These are phyloP conservation scores for Paratinospora sagittata DNA, from an alignment of 164 flowering plant genomes.

Conservation along the genomic window DNA sequence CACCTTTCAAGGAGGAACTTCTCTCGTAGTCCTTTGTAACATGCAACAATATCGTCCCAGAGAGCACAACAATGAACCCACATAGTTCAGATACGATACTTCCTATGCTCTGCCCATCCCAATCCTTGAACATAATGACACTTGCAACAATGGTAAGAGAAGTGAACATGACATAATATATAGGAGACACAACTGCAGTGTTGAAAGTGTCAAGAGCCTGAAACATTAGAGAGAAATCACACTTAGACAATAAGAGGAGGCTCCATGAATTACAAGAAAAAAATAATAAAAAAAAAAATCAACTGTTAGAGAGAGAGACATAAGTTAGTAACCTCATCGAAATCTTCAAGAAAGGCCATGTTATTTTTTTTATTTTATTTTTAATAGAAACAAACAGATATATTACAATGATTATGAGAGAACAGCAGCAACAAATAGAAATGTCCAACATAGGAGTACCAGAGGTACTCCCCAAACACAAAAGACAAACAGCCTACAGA, in stretches of 20 bases:
- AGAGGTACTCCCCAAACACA: too few relatives aligned
- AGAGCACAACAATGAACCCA: slow-evolving; percentile 69
- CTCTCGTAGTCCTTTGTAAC: slow-evolving; percentile 66
- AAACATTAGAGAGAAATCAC: slow-evolving; percentile 17
- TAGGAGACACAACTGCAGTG: slow-evolving; percentile 83
- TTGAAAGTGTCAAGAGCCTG: slow-evolving; percentile 91
- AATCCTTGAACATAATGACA: slow-evolving; percentile 91
- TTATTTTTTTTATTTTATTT: too few relatives aligned
- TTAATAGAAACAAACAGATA: too few relatives aligned
- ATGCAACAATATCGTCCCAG: slow-evolving; percentile 70
- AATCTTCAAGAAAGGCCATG: too few relatives aligned
- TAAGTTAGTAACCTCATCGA: too few relatives aligned
- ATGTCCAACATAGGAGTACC: too few relatives aligned
- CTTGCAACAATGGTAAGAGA: slow-evolving; percentile 86
- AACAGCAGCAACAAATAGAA: too few relatives aligned
- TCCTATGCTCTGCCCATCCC: slow-evolving; percentile 70
- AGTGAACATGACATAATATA: slow-evolving; percentile 88
- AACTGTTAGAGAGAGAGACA: too few relatives aligned
- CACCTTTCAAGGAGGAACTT: slow-evolving; percentile 57
- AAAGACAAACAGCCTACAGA: too few relatives aligned
- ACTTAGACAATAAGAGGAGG: neutral
- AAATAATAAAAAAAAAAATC: too few relatives aligned
- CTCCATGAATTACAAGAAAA: too few relatives aligned
- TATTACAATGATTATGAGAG: too few relatives aligned
- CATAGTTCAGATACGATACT: slow-evolving; percentile 67